Conservation (phyloP, 768 basidiomycete species). For the Tricholoma sp. region DNA sequence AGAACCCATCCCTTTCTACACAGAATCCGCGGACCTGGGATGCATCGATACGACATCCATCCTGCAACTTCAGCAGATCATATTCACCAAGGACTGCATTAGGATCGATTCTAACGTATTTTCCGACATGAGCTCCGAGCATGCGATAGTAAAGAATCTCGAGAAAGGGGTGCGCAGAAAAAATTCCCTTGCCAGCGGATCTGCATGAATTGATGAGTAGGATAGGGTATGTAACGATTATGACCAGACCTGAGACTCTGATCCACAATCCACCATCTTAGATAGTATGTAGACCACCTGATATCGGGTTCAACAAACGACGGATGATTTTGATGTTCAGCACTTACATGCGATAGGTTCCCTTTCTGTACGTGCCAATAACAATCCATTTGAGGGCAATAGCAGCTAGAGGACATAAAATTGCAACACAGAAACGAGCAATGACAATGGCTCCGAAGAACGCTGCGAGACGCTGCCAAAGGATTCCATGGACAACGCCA, state of each 20-base stretch:
- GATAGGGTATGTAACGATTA: too few species aligned
- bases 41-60: constrained; percentile 40
- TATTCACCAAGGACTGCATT: constrained; percentile 34
- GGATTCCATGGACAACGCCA: constrained; percentile 20
- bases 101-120: constrained; percentile 33
- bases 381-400: constrained; percentile 44
- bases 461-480: constrained; percentile 29
- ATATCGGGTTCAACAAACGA: not conserved
- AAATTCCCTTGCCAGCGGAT: constrained; percentile 37
- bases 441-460: constrained; percentile 29
- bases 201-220: too few species aligned
- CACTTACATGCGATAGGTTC: constrained; percentile 30
- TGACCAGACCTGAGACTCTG: constrained; percentile 28
- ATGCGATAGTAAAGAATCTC: constrained; percentile 39
- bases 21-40: constrained; percentile 37
- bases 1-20: constrained; percentile 39
- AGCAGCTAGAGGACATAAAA: constrained; percentile 32
- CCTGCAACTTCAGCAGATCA: constrained; percentile 37
- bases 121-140: constrained; percentile 39
- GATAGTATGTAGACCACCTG: constrained; percentile 37
- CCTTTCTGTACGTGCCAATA: constrained; percentile 37
- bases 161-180: constrained; percentile 31
- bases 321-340: not conserved
- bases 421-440: constrained; percentile 30
- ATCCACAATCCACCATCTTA: constrained; percentile 43